These are phyloP conservation scores for Leccinum fuscescens DNA, from an alignment of 1,284 basidiomycete genomes.

Conservation along the genomic window DNA sequence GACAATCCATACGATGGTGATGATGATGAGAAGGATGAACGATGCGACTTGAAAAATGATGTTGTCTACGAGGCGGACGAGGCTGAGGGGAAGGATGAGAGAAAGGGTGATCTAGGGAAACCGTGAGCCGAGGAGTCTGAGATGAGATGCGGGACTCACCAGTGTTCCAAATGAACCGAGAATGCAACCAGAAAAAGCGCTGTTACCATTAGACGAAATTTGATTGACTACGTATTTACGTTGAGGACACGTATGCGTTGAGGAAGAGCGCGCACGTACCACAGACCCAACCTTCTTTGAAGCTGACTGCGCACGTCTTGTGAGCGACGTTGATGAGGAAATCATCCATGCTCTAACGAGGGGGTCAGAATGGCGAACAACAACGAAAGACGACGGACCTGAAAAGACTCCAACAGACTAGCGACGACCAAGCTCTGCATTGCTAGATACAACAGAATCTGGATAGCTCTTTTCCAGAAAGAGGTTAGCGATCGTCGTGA, in stretches of 20 bases:
- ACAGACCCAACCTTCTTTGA: conserved; percentile 24
- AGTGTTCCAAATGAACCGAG: conserved; percentile 28
- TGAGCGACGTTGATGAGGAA: conserved; percentile 26
- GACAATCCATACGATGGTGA: conserved; percentile 21
- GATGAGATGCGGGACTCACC: conserved; percentile 4
- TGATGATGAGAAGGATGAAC: conserved; percentile 22
- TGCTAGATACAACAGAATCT: conserved; percentile 23
- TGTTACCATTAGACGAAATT: conserved; percentile 6
- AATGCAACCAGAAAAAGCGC: conserved; percentile 23
- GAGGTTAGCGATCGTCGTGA: conserved; percentile 27
- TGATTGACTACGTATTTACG: conserved; percentile 9
- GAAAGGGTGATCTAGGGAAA: conserved; percentile 19
- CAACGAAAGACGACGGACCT: background rate
- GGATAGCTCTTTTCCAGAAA: conserved; percentile 27
- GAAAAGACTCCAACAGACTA: conserved; percentile 27
- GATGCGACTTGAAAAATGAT: conserved; percentile 26
- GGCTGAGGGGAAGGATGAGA: conserved; percentile 23
- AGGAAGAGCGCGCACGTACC: conserved; percentile 17
- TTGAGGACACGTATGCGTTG: background rate
- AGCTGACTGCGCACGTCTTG: conserved; percentile 30
- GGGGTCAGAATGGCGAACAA: background rate
- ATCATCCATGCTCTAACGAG: conserved; percentile 23
- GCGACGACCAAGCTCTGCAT: conserved; percentile 25
- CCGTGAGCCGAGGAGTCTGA: background rate
- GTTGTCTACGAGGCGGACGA: conserved; percentile 26